Evolutionary conservation across 768 basidiomycete genomes (phyloP).

Genomic region (Boletales sp.): DNA sequence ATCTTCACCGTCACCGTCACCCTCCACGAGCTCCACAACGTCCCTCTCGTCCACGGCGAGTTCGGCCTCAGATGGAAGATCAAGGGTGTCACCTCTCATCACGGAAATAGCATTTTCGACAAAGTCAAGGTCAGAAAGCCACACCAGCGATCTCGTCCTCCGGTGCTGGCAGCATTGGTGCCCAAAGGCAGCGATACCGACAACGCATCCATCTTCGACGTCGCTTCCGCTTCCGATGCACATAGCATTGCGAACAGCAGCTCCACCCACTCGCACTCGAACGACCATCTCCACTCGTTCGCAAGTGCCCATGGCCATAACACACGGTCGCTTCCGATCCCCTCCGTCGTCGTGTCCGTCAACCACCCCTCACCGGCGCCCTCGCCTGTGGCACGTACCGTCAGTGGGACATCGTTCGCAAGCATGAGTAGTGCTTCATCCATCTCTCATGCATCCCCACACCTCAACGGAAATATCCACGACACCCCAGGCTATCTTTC

Average conservation of each 20-base stretch:
- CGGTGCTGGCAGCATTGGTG: background rate
- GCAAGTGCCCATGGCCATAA: background rate
- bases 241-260: conserved; percentile 28
- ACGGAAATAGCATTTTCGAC: conserved; percentile 40
- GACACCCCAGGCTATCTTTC: conserved; percentile 22
- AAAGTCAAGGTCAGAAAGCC: conserved; percentile 33
- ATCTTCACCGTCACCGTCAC: conserved; percentile 58
- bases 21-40: conserved; percentile 66
- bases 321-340: conserved; percentile 13
- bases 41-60: conserved; percentile 69
- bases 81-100: conserved; percentile 47
- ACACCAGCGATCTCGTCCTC: background rate
- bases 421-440: conserved; percentile 22
- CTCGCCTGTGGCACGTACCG: conserved; percentile 9
- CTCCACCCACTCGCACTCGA: conserved; percentile 20
- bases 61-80: conserved; percentile 73
- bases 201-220: conserved; percentile 22
- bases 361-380: conserved; percentile 11
- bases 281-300: conserved; percentile 8
- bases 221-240: conserved; percentile 24
- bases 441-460: conserved; percentile 9
- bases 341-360: conserved; percentile 26
- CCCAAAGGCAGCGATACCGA: conserved; percentile 23
- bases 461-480: conserved; percentile 2
- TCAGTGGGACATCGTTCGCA: conserved; percentile 21